phyloP scores from a whole-genome alignment of 345 rosid species.

The Aquilaria sinensis region DNA sequence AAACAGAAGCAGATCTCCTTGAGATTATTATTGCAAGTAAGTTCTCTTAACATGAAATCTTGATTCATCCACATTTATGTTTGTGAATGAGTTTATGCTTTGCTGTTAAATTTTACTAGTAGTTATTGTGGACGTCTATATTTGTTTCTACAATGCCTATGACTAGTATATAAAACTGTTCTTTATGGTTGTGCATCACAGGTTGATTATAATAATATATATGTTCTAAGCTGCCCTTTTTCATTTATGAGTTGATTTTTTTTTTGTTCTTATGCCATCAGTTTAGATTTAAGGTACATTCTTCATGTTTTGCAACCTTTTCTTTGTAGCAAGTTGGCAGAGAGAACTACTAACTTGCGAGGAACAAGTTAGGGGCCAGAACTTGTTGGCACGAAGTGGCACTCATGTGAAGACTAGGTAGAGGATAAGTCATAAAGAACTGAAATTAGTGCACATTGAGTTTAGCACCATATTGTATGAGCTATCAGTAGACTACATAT shows the following conservation, averaged over 20 bases:
- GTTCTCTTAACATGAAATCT: not conserved
- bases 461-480: too few species aligned
- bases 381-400: too few species aligned
- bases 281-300: constrained; percentile 12
- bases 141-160: too few species aligned
- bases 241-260: not conserved
- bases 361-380: too few species aligned
- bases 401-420: too few species aligned
- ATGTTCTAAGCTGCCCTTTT: not conserved
- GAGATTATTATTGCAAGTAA: constrained; percentile 59
- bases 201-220: constrained; percentile 44
- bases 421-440: too few species aligned
- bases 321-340: constrained; percentile 60
- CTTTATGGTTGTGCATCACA: constrained; percentile 86
- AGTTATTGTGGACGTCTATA: too few species aligned
- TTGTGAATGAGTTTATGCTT: too few species aligned
- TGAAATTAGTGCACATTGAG: too few species aligned
- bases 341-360: constrained; percentile 37
- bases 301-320: constrained; percentile 38
- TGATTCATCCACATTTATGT: too few species aligned
- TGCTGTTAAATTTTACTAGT: too few species aligned
- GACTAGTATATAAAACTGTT: constrained; percentile 12
- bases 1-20: constrained; percentile 52
- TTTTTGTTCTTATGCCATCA: constrained; percentile 10
- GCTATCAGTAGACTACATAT: too few species aligned